A percentile compares a stretch with the other conserved stretches of the same genome.
Conservation (phyloP, 768 basidiomycete species). For the Cystobasidium onofrii region DNA sequence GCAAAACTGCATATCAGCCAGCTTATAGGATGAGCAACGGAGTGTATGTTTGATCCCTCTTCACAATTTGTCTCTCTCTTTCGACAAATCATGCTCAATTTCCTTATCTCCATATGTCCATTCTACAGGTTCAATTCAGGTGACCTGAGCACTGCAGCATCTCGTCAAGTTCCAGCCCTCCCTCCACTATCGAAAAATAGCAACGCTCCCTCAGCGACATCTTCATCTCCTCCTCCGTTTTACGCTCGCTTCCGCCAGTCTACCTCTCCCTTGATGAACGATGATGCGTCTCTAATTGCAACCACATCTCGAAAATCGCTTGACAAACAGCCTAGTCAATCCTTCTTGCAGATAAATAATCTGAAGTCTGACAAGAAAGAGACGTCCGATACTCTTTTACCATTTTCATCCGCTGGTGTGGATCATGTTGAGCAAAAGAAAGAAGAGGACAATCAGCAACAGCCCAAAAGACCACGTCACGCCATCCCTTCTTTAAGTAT, state of each 20-base stretch:
- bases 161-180: neutral
- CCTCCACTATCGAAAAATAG: neutral
- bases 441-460: neutral
- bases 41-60: neutral
- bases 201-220: neutral
- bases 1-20: neutral
- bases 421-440: neutral
- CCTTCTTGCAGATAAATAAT: neutral
- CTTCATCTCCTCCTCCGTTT: neutral
- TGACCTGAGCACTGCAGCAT: neutral
- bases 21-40: slow-evolving; percentile 10
- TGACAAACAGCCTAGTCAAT: neutral
- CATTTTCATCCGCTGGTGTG: neutral
- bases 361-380: neutral
- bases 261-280: neutral
- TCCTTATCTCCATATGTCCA: neutral
- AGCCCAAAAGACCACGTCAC: neutral
- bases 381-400: no score
- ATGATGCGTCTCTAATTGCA: neutral
- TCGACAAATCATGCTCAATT: neutral
- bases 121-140: neutral
- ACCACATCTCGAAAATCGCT: neutral
- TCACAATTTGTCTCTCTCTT: neutral
- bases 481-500: neutral
- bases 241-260: neutral